These are phyloP conservation scores for Rhodotorula sp. DNA, from an alignment of 1,284 basidiomycete genomes.

Conservation along the genomic window DNA sequence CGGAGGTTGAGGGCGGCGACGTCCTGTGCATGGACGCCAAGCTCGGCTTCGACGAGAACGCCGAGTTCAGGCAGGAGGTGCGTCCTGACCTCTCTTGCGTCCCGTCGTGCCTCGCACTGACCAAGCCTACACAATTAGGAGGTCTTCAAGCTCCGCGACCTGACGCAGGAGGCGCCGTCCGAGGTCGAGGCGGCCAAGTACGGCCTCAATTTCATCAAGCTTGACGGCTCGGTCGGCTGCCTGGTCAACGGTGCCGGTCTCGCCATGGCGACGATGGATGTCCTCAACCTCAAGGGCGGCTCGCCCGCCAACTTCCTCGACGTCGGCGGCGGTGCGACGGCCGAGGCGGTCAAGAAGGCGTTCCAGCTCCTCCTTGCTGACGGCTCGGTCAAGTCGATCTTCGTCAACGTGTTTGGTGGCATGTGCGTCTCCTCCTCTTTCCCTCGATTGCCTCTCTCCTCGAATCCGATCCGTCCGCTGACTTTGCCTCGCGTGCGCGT, in stretches of 20 bases:
- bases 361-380: constrained; percentile 93
- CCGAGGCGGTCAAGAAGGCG: constrained; percentile 98
- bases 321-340: constrained; percentile 93
- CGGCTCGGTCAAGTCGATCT: constrained; percentile 94
- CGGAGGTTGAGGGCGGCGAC: constrained; percentile 88
- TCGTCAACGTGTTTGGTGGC: constrained; percentile 72
- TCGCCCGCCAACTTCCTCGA: constrained; percentile 98
- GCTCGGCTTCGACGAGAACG: constrained; percentile 99
- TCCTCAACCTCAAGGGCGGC: constrained; percentile 90
- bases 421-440: constrained; percentile 41
- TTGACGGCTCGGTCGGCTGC: constrained; percentile 97
- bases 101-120: background rate
- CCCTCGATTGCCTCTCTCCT: background rate
- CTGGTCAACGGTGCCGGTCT: constrained; percentile 98
- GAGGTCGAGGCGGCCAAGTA: constrained; percentile 75
- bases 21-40: constrained; percentile 99
- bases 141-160: constrained; percentile 85
- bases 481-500: background rate
- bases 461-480: constrained; percentile 64
- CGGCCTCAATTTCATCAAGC: constrained; percentile 98
- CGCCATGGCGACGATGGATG: constrained; percentile 99
- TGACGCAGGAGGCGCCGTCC: constrained; percentile 92
- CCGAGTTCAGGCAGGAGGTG: constrained; percentile 86
- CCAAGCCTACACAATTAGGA: constrained; percentile 55
- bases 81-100: background rate